Percentiles rank a stretch among this genome's conserved stretches.
Evolutionary conservation across 2,329 filamentous ascomycete genomes (phyloP).

Genomic region (Aspergillus sp.): DNA sequence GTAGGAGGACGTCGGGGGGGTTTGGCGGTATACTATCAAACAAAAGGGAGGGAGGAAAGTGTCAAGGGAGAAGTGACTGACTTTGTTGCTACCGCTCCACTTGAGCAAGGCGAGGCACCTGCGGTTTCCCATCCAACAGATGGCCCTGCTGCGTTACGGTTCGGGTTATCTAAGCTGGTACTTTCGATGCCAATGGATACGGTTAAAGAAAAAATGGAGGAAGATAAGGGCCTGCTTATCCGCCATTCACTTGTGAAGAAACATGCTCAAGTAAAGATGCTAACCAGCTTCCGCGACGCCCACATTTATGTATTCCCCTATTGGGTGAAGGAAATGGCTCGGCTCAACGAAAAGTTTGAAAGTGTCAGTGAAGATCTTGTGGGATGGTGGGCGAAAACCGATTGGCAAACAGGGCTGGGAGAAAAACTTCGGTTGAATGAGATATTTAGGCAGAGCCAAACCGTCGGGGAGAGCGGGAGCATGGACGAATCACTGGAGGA

Average conservation of each 20-base stretch:
- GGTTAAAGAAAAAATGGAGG: constrained; percentile 77
- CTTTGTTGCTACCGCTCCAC: constrained; percentile 76
- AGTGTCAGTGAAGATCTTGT: constrained; percentile 89
- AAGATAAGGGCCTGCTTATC: constrained; percentile 65
- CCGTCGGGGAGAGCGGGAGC: constrained; percentile 37
- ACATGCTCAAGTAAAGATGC: constrained; percentile 74
- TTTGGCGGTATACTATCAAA: constrained; percentile 88
- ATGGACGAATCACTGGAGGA: constrained; percentile 49
- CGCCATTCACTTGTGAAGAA: constrained; percentile 73
- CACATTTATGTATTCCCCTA: constrained; percentile 93
- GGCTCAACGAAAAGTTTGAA: constrained; percentile 76
- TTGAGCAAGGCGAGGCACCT: constrained; percentile 53
- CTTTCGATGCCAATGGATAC: constrained; percentile 86
- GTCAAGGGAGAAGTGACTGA: constrained; percentile 92
- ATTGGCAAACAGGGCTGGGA: constrained; percentile 80
- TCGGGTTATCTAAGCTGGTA: constrained; percentile 74
- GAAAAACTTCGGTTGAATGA: constrained; percentile 73
- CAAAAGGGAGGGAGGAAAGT: constrained; percentile 67
- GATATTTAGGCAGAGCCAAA: constrained; percentile 55
- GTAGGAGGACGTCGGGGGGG: constrained; percentile 69
- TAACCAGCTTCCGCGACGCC: constrained; percentile 82
- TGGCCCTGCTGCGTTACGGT: constrained; percentile 61
- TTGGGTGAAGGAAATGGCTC: constrained; percentile 85
- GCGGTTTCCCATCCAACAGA: constrained; percentile 56
- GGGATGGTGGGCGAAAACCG: constrained; percentile 92